Base-by-base conservation (phyloP, 176 grass and related monocot genomes). In the maize (Zea mays) region DNA sequence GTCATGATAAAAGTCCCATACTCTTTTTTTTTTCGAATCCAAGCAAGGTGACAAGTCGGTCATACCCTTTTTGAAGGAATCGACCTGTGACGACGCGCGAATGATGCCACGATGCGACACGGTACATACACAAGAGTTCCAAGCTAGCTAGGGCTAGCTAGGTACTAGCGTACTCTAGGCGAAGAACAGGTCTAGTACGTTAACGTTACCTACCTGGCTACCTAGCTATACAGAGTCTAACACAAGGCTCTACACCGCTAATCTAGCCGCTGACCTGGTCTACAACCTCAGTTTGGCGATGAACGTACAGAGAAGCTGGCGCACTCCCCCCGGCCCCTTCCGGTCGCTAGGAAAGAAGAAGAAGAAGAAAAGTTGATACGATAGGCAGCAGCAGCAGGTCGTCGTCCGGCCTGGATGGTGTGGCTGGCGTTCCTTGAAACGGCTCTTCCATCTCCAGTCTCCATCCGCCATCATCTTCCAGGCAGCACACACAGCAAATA, bases 51-150 rank as follows among this genome's bases (percentile, higher is more conserved):
- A 52, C 40, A 71, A 56, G 66, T 42, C 73, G 67, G 27, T 49
- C 9, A 47, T 71, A 65, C 4, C 15, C 51, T 63, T 79, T 68
- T 16, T 13, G 5, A n/a, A 21, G 60, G 57, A 69, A 27, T 0
- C 61, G 34, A 3, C 4, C 12, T 74, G 35, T 87, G 85, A 87
- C 67, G 85, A 87, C 67, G 36, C 20, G 43, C 56, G 36, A 36
- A 72, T 44, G 56, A 64, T 78, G 36, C 74, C 47, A 33, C 63
- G 40, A 61, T 27, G 49, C 27, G 33, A 48, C 34, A 76, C 42
- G 67, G 60, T 60, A 83, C 38, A 78, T 10, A 59, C 54, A 82
- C 59, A 48, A 20, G 35, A 44, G 44, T 60, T 35, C 48, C 59
- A 38, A 48, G 54, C 15, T 64, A 71, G 34, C 14, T 59, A 59